Base-by-base conservation (phyloP, 495 filamentous ascomycete genomes). In the Viridothelium virens region DNA sequence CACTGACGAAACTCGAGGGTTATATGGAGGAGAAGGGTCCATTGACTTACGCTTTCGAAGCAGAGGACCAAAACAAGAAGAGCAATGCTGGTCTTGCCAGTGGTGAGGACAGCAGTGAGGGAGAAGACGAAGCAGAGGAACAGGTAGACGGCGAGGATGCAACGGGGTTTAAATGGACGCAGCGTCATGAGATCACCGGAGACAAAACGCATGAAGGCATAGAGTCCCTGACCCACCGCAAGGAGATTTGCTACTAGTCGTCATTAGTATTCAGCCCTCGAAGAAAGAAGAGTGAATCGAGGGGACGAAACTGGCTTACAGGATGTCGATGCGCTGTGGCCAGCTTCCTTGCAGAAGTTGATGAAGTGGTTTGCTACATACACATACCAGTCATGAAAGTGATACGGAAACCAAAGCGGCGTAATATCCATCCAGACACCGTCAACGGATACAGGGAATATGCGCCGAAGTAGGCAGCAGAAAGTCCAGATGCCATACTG, bases 341-440 rank as follows among this genome's bases (percentile, higher is more conserved):
- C 63, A 67, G 77, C 74, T 31, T 78, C 77, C 39, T 82, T 77
- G 62, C 79, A 76, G 68, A 82, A 82, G 75, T 86, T 86, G 69
- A 83, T 80, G 76, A 90, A 89, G 75, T 84, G 89, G 41, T 88
- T 86, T 44, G 82, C 86, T 68, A 89, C 87, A 62, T 10, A 33
- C 7, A 33, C 11, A 34, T 64, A 64, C 62, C 62, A 64, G 62
- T 18, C 63, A 65, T 53, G 46, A 47, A 65, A 33, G 63, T 65
- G 18, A 53, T 34, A 16, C 63, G 39, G 44, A 53, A 65, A 4
- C 63, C 47, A n/a, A 31, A 65, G 2, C 46, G 41, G 11, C 63
- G 38, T 11, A 65, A 1, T 14, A 53, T 53, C 63, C 47, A 65
- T 16, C 63, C 63, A 46, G 63, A 65, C 4, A 53, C 16, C 2